phyloP scores from a whole-genome alignment of 1,139 yeast genomes.

The Saccharomyces hybrid region DNA sequence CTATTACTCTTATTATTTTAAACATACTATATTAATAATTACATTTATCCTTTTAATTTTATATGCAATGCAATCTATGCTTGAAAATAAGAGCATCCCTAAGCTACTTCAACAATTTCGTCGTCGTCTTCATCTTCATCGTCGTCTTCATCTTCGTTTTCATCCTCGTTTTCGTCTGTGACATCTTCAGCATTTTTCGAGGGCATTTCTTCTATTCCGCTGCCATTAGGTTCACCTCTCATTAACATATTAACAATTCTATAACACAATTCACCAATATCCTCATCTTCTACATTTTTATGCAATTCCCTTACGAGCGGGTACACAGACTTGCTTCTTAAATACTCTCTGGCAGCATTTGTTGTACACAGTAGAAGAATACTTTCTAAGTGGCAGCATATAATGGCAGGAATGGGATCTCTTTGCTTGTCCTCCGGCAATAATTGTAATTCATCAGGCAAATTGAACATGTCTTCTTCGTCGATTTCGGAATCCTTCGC shows the following conservation, averaged over 20 bases:
- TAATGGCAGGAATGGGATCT: constrained; percentile 61
- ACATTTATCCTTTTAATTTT: too few relatives aligned
- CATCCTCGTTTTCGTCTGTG: constrained; percentile 28
- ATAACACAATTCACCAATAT: constrained; percentile 60
- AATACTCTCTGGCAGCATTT: constrained; percentile 57
- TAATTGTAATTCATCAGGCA: constrained; percentile 84
- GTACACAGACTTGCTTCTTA: constrained; percentile 75
- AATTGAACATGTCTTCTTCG: constrained; percentile 76
- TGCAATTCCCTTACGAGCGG: constrained; percentile 81
- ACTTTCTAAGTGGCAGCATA: constrained; percentile 69
- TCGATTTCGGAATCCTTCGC: constrained; percentile 60
- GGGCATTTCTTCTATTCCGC: constrained; percentile 47
- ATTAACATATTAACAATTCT: constrained; percentile 76
- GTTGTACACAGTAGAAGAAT: constrained; percentile 72
- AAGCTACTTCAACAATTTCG: constrained; percentile 32
- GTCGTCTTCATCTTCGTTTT: constrained; percentile 17
- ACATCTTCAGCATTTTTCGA: constrained; percentile 36
- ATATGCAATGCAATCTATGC: background rate
- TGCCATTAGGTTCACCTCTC: constrained; percentile 73
- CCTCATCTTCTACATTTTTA: constrained; percentile 56
- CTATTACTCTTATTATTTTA: background rate
- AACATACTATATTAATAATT: too few relatives aligned
- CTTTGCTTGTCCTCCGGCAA: constrained; percentile 69
- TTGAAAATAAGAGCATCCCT: constrained; percentile 3
- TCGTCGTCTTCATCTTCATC: constrained; percentile 23